A percentile compares a stretch with the other conserved stretches of the same genome.
These are phyloP conservation scores for Ogataea nitratoaversa DNA, from an alignment of 805 yeast genomes.

Conservation along the genomic window DNA sequence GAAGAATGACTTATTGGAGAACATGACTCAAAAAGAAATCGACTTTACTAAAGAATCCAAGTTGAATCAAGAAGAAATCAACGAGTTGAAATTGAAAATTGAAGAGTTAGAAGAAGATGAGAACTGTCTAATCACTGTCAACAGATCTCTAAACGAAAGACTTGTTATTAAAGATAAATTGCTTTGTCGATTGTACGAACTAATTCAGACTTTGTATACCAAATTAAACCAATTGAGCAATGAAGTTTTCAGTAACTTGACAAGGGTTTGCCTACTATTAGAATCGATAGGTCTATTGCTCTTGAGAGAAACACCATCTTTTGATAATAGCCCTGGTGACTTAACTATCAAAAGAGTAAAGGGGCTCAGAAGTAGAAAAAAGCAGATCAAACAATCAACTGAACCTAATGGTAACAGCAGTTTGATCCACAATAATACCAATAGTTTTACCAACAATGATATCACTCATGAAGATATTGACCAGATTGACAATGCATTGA, in stretches of 20 bases:
- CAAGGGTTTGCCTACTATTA: conserved; percentile 51
- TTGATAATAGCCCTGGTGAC: conserved; percentile 29
- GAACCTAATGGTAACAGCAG: conserved; percentile 9
- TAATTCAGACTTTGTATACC: conserved; percentile 22
- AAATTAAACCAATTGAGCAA: conserved; percentile 43
- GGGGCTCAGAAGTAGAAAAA: conserved; percentile 56
- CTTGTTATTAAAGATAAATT: conserved; percentile 22
- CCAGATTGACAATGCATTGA: conserved; percentile 32
- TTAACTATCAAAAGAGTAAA: conserved; percentile 69
- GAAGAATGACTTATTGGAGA: conserved; percentile 63
- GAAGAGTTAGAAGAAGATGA: conserved; percentile 49
- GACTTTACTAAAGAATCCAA: conserved; percentile 55
- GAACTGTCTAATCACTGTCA: conserved; percentile 38
- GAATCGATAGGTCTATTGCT: conserved; percentile 77
- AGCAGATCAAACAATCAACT: conserved; percentile 19
- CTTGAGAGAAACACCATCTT: conserved; percentile 35
- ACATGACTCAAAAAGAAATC: conserved; percentile 59
- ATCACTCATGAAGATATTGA: conserved; percentile 22
- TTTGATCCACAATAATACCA: conserved; percentile 16
- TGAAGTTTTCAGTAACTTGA: conserved; percentile 33
- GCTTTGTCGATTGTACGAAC: conserved; percentile 15
- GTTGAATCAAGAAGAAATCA: conserved; percentile 45
- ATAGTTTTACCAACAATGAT: conserved; percentile 30
- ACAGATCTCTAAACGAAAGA: conserved; percentile 34
- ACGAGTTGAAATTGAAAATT: conserved; percentile 36